Evolutionary conservation across 1,284 basidiomycete species (phyloP).

Genomic region (Sporisorium scitamineum): DNA sequence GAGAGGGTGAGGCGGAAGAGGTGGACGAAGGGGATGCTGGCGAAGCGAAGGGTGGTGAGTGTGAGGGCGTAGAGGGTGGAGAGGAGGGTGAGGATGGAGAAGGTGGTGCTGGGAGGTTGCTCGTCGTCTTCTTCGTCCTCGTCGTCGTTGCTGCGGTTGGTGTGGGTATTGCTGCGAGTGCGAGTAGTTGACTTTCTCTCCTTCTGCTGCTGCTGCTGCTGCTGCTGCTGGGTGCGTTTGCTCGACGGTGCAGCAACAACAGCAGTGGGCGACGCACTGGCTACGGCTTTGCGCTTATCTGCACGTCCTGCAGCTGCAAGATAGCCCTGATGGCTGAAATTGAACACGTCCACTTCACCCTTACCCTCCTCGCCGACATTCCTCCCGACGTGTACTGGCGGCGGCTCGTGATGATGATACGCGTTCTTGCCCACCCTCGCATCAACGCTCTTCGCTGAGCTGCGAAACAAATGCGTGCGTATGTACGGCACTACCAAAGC

Average conservation of each 20-base stretch:
- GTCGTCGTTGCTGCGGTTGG: constrained; percentile 1
- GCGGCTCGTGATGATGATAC: constrained; percentile 4
- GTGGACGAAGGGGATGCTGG: not conserved
- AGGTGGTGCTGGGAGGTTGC: not conserved
- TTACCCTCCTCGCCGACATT: not conserved
- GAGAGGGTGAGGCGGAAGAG: constrained; percentile 7
- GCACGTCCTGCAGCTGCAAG: constrained; percentile 2
- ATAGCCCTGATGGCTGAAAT: constrained; percentile 43
- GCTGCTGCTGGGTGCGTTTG: not conserved
- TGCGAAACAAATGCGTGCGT: constrained; percentile 7
- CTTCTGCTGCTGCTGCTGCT: constrained; percentile 3
- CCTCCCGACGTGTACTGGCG: not conserved
- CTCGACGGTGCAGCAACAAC: not conserved
- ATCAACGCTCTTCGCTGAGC: not conserved
- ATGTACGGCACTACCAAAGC: constrained; percentile 33
- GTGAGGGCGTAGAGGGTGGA: constrained; percentile 2
- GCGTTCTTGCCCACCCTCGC: not conserved
- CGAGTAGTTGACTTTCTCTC: not conserved
- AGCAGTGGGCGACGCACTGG: constrained; percentile 9
- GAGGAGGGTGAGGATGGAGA: not conserved
- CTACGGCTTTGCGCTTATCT: not conserved
- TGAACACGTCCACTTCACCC: constrained; percentile 33
- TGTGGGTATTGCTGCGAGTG: too few relatives aligned
- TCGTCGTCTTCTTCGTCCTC: constrained; percentile 10
- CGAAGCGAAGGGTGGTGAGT: not conserved